A percentile compares a stretch with the other conserved stretches of the same genome.
These are phyloP conservation scores for Neohortaea acidophila DNA, from an alignment of 495 filamentous ascomycete genomes.

Conservation along the genomic window DNA sequence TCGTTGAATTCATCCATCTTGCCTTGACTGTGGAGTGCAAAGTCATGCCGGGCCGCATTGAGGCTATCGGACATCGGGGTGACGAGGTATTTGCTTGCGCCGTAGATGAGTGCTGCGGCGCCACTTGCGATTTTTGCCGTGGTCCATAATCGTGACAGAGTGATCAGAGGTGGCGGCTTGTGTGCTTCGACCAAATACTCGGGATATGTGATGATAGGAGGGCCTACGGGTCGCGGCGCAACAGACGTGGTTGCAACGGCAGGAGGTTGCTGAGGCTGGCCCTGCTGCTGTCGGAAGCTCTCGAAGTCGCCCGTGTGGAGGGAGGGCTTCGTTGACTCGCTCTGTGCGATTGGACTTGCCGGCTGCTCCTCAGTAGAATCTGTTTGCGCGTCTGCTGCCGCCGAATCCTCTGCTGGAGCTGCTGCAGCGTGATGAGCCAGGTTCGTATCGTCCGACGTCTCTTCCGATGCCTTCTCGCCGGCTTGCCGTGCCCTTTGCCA, in stretches of 20 bases:
- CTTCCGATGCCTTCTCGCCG: not conserved
- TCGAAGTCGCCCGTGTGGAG: constrained; percentile 6
- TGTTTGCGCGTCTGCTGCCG: not conserved
- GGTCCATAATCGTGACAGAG: constrained; percentile 54
- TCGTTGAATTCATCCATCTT: constrained; percentile 57
- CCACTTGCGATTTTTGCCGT: constrained; percentile 63
- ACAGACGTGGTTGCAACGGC: not conserved
- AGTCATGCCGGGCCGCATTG: constrained; percentile 61
- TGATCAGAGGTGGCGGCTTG: constrained; percentile 66
- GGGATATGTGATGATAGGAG: constrained; percentile 94
- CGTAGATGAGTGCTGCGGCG: constrained; percentile 59
- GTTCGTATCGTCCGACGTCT: not conserved
- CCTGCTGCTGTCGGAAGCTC: constrained; percentile 11
- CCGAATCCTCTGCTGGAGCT: not conserved
- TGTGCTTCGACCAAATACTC: constrained; percentile 62
- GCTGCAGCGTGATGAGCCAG: not conserved
- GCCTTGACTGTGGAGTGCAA: constrained; percentile 48
- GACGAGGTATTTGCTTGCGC: constrained; percentile 62
- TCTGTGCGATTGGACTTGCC: constrained; percentile 54
- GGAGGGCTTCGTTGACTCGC: constrained; percentile 41
- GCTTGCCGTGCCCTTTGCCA: constrained; percentile 30
- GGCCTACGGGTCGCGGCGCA: not conserved
- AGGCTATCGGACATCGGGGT: constrained; percentile 68
- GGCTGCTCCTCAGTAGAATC: constrained; percentile 25
- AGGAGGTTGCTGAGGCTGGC: constrained; percentile 1